These are phyloP conservation scores for Coemansia sp. DNA, from an alignment of 192 early-diverging fungal genomes.

Conservation along the genomic window DNA sequence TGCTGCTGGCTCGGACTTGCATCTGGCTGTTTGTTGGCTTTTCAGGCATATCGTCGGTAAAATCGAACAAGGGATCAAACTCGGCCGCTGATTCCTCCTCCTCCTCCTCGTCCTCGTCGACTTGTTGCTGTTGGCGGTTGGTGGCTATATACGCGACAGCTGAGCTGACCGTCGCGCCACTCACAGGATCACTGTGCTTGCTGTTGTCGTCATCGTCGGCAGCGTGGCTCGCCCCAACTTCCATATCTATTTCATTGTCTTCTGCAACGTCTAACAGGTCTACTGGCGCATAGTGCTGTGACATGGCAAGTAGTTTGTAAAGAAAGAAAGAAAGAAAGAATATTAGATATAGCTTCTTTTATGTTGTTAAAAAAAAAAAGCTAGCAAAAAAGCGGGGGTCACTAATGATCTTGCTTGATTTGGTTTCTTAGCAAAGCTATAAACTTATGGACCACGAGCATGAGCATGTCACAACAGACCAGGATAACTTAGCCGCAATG, in stretches of 20 bases:
- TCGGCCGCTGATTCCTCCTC: slow-evolving; percentile 5
- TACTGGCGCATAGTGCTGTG: background rate
- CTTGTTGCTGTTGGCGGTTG: background rate
- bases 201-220: background rate
- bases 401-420: too few relatives aligned
- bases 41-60: slow-evolving; percentile 2
- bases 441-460: background rate
- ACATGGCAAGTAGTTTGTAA: slow-evolving; percentile 1
- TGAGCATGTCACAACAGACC: background rate
- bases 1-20: background rate
- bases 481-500: background rate
- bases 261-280: background rate
- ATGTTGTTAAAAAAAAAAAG: too few relatives aligned
- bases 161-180: background rate
- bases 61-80: slow-evolving; percentile 11
- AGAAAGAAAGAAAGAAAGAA: background rate
- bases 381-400: too few relatives aligned
- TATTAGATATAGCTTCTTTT: too few relatives aligned
- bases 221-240: background rate
- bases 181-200: background rate
- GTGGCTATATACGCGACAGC: slow-evolving; percentile 13
- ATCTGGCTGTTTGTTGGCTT: background rate
- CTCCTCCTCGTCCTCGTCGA: background rate
- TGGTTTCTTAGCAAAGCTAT: too few relatives aligned
- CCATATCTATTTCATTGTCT: background rate